A percentile compares a stretch with the other conserved stretches of the same genome.
Evolutionary conservation across 805 yeast species (phyloP).

Genomic region (Cyberlindnera veronae): DNA sequence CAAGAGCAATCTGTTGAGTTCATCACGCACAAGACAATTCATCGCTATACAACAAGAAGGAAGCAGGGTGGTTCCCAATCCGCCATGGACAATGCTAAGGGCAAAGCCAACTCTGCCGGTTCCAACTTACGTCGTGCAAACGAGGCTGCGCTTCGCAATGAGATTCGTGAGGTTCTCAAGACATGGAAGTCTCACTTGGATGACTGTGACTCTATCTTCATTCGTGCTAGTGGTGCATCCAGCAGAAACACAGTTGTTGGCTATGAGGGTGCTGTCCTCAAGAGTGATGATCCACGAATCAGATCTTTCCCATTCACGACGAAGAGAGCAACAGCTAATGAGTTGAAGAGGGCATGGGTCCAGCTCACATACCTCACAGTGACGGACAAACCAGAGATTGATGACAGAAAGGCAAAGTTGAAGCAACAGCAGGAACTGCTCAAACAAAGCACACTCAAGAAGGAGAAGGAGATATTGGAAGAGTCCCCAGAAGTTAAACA

Average conservation of each 20-base stretch:
- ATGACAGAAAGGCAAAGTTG: constrained; percentile 29
- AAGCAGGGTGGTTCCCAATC: constrained; percentile 98
- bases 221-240: constrained; percentile 75
- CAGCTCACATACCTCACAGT: constrained; percentile 60
- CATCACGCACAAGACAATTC: constrained; percentile 79
- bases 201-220: constrained; percentile 65
- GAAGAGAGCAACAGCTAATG: constrained; percentile 76
- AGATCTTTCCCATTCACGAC: constrained; percentile 85
- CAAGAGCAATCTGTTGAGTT: constrained; percentile 62
- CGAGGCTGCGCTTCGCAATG: constrained; percentile 77
- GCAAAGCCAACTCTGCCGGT: constrained; percentile 96
- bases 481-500: constrained; percentile 42
- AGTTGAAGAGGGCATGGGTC: constrained; percentile 81
- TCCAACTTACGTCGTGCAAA: constrained; percentile 84
- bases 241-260: constrained; percentile 65
- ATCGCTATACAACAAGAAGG: constrained; percentile 91
- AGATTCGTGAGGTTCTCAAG: constrained; percentile 64
- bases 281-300: constrained; percentile 56
- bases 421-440: constrained; percentile 30
- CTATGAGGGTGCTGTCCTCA: constrained; percentile 54
- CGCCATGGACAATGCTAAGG: constrained; percentile 86
- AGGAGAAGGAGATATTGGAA: constrained; percentile 20
- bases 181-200: constrained; percentile 62
- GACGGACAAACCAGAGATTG: constrained; percentile 49
- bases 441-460: constrained; percentile 27